phyloP scores from a whole-genome alignment of 352 stramenopile genomes.

The Phytophthora palmivora region DNA sequence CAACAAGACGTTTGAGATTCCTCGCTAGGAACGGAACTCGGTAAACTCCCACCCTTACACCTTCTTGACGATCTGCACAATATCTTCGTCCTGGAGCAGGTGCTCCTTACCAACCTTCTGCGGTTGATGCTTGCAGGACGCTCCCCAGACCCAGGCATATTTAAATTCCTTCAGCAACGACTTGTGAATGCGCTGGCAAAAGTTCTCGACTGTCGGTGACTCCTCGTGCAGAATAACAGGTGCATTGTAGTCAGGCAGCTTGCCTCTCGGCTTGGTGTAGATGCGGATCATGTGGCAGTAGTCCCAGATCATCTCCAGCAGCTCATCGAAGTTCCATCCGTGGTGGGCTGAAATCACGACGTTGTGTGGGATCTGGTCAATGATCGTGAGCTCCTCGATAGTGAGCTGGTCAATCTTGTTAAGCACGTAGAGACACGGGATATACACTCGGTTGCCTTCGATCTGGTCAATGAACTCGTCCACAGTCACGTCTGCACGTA shows the following conservation, averaged over 20 bases:
- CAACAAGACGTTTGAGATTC: background rate
- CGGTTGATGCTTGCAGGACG: slow-evolving; percentile 98
- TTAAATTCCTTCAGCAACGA: slow-evolving; percentile 90
- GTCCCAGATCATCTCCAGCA: slow-evolving; percentile 98
- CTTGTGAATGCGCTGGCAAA: slow-evolving; percentile 96
- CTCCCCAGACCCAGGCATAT: slow-evolving; percentile 98
- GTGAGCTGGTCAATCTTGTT: slow-evolving; percentile 99
- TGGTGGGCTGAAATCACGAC: slow-evolving; percentile 97
- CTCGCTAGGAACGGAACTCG: slow-evolving; percentile 5
- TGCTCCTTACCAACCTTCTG: slow-evolving; percentile 99
- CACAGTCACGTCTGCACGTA: slow-evolving; percentile 96
- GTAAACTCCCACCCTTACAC: slow-evolving; percentile 50
- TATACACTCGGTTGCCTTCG: slow-evolving; percentile 98
- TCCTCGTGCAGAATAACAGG: slow-evolving; percentile 98
- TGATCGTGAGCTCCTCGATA: slow-evolving; percentile 98
- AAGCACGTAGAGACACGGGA: slow-evolving; percentile 98
- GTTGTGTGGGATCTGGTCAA: slow-evolving; percentile 98
- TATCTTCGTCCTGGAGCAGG: slow-evolving; percentile 97
- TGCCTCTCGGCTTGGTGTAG: slow-evolving; percentile 98
- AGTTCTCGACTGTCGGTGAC: slow-evolving; percentile 95
- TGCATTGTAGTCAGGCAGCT: slow-evolving; percentile 96
- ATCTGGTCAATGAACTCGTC: slow-evolving; percentile 99
- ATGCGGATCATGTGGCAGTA: slow-evolving; percentile 98
- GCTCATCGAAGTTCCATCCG: slow-evolving; percentile 98
- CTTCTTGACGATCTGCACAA: slow-evolving; percentile 99